Percentiles rank a stretch among this genome's conserved stretches.
Conservation (phyloP, 805 yeast genomes). For the Starmerella powellii region DNA sequence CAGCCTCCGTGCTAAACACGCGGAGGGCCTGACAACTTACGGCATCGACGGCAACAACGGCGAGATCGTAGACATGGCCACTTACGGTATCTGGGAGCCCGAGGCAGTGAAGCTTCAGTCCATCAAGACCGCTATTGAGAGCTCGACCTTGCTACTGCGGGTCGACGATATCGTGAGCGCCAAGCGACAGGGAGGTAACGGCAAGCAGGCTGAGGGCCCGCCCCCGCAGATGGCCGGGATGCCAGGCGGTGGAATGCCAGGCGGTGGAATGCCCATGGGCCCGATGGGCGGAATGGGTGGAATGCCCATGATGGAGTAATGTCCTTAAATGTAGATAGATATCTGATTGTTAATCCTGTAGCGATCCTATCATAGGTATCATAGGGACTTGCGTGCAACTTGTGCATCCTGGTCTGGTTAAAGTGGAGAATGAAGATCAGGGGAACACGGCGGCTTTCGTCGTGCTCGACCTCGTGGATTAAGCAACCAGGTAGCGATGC, state of each 20-base stretch:
- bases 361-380: too few species aligned
- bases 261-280: constrained; percentile 16
- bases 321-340: not conserved
- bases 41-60: constrained; percentile 96
- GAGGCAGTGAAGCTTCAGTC: constrained; percentile 95
- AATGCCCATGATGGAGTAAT: constrained; percentile 12
- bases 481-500: too few species aligned
- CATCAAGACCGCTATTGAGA: constrained; percentile 94
- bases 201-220: constrained; percentile 14
- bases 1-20: constrained; percentile 90
- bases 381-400: too few species aligned
- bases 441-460: too few species aligned
- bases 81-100: constrained; percentile 98
- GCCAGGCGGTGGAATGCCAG: constrained; percentile 22
- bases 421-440: too few species aligned
- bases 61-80: constrained; percentile 87
- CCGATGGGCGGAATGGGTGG: constrained; percentile 11
- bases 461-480: too few species aligned
- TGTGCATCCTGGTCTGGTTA: too few species aligned
- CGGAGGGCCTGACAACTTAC: constrained; percentile 69
- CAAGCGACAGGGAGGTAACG: constrained; percentile 44
- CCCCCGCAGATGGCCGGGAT: constrained; percentile 22
- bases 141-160: constrained; percentile 85
- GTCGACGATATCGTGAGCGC: constrained; percentile 98
- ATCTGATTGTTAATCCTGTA: not conserved